Evolutionary conservation across 352 stramenopile species (phyloP).

Genomic region (Pythium rhizo-oryzae): DNA sequence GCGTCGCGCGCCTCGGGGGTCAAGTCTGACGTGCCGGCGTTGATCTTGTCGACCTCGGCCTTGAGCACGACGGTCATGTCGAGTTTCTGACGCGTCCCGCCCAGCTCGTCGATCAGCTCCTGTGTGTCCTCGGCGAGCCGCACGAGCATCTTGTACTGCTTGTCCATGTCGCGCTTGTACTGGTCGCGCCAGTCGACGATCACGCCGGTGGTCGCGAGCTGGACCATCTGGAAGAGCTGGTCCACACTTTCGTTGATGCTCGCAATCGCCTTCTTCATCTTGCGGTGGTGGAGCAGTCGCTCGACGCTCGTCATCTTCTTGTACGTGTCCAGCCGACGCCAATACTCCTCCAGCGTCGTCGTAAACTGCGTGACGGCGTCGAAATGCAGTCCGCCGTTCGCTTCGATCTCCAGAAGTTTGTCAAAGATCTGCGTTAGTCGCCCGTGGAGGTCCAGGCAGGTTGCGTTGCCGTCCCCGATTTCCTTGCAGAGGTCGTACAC

Average conservation of each 20-base stretch:
- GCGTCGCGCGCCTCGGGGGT: neutral
- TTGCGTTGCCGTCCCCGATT: neutral
- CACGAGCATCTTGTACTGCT: neutral
- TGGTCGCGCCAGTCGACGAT: neutral
- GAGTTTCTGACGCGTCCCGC: neutral
- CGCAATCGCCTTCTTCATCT: neutral
- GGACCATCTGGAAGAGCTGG: neutral
- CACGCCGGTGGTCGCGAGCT: neutral
- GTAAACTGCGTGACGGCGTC: neutral
- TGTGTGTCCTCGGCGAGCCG: neutral
- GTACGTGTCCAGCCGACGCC: neutral
- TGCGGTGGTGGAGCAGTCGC: slow-evolving; percentile 1
- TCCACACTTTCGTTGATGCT: neutral
- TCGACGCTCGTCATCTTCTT: neutral
- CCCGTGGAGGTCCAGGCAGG: neutral
- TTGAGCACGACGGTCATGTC: slow-evolving; percentile 4
- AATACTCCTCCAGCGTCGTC: neutral
- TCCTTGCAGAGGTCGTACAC: neutral
- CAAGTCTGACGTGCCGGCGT: neutral
- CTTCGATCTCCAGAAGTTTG: neutral
- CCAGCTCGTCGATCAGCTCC: neutral
- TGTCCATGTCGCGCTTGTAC: neutral
- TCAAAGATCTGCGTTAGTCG: neutral
- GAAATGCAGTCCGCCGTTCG: neutral
- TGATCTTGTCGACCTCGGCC: slow-evolving; percentile 2